phyloP scores from a whole-genome alignment of 2,329 filamentous ascomycete species.

The Dactylonectria macrodidyma region DNA sequence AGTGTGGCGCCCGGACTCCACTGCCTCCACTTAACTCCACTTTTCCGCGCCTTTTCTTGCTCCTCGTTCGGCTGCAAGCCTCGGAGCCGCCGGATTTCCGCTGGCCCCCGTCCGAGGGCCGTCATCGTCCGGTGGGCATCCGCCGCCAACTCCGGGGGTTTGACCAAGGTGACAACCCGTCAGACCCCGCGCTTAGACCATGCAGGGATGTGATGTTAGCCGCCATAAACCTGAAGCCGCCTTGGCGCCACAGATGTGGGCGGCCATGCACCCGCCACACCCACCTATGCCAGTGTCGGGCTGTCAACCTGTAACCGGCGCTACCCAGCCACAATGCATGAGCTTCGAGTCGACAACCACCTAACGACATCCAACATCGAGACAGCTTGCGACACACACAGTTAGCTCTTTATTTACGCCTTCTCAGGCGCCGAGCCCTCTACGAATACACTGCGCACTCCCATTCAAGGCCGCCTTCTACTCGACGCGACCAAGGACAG shows the following conservation, averaged over 20 bases:
- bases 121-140: conserved; percentile 38
- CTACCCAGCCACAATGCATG: conserved; percentile 28
- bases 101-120: conserved; percentile 34
- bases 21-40: conserved; percentile 37
- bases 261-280: conserved; percentile 13
- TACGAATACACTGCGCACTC: not conserved
- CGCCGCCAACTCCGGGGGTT: conserved; percentile 21
- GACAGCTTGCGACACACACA: conserved; percentile 14
- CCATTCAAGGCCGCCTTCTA: not conserved
- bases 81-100: conserved; percentile 51
- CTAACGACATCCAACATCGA: conserved; percentile 12
- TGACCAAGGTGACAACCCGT: not conserved
- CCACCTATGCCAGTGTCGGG: conserved; percentile 14
- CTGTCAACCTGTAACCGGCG: conserved; percentile 13
- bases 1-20: conserved; percentile 40
- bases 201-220: not conserved
- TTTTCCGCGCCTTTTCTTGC: conserved; percentile 48
- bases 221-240: not conserved
- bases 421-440: too few relatives aligned
- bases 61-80: conserved; percentile 46
- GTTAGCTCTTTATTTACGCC: conserved; percentile 1
- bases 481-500: conserved; percentile 15
- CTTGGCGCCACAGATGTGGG: conserved; percentile 15
- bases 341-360: conserved; percentile 16
- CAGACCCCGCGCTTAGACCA: not conserved